Evolutionary conservation across 495 filamentous ascomycete species (phyloP), one percentile per base, ranked within the genome.

Genomic region (Talaromyces wortmannii): DNA sequence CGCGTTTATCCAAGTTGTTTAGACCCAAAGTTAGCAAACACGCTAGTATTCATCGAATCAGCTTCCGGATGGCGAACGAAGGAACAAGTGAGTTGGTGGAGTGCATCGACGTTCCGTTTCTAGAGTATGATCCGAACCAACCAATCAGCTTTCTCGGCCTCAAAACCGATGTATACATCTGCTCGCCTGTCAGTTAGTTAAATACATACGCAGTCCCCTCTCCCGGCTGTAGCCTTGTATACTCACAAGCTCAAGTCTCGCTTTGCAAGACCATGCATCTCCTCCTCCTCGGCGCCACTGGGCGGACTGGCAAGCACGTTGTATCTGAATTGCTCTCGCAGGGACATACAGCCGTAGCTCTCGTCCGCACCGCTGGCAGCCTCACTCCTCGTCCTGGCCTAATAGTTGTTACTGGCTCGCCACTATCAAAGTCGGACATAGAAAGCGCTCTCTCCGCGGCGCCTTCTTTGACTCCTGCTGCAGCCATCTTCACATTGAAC

Each of bases 401-500:
- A 4, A 51, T 31, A 12, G 50, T 31, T 6, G 7, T 45, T 18
- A 58, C 31, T 58, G 75, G 75, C 57, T 70, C 74, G 33, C 70
- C 74, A 44, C 68, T 70, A 16, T 61, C 66, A 11, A 62, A 71
- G 54, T 47, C 59, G 23, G 71, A 77, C 52, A 64, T 78, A 50
- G 57, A 60, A 53, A 51, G 48, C 29, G 69, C 71, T 50, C 68
- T 78, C 57, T 52, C 57, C 18, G 33, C 54, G 13, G 51, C 59
- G 31, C 59, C 63, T 45, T 53, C 56, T 50, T 32, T 52, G 17
- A 40, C 31, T 40, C 67, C 69, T 32, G 67, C 64, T 45, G 71
- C 61, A 7, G 73, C 74, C 13, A 73, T 78, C 55, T 65, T 75
- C 58, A 73, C 75, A 23, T 63, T 78, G 30, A 76, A 68, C 57